Evolutionary conservation across 1,139 yeast genomes (phyloP), one percentile per base, ranked within the genome.

Genomic region (Kurtzmaniella natalensis): DNA sequence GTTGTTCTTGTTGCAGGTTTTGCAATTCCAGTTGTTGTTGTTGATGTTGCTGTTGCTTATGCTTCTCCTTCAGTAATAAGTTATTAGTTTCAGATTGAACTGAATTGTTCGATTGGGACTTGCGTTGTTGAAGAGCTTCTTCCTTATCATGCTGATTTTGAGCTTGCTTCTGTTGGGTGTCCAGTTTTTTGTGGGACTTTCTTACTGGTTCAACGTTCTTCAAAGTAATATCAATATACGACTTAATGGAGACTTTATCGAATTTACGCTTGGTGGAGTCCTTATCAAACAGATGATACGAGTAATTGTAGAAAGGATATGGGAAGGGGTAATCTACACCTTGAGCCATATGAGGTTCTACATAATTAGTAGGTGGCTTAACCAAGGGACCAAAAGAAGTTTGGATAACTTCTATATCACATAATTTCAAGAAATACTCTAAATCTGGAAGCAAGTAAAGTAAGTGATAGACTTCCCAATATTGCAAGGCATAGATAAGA

Each of bases 321-420:
- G 74, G 74, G 39, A 62, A 68, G 10, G 74, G 72, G 38, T 64
- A 69, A 39, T 64, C 69, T 27, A 67, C 59, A 1, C 74, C 75
- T 38, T 60, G 62, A 23, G 62, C 52, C 64, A 69, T 57, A 17
- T 58, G 51, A 30, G 57, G 57, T 26, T 53, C 56, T 41, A 66
- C 42, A 39, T 54, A 65, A 38, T 66, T 67, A 28, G 50, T 53
- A 0, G 74, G 75, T 1, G 74, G 75, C 33, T 53, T 51, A 10
- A 69, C 61, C 17, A 69, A 42, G 5, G 62, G 58, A 0, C 74
- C 74, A 41, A 63, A 64, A 2, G 65, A 54, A 2, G 72, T 64
- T 20, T 55, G 58, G 10, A 50, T 46, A 6, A 68, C 50, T 26
- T 65, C 71, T 45, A 69, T 64, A 14, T 53, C 62, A 19, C 63